Base-by-base conservation (phyloP, 148 eudicot genomes). In the Hydrangea macrophylla region DNA sequence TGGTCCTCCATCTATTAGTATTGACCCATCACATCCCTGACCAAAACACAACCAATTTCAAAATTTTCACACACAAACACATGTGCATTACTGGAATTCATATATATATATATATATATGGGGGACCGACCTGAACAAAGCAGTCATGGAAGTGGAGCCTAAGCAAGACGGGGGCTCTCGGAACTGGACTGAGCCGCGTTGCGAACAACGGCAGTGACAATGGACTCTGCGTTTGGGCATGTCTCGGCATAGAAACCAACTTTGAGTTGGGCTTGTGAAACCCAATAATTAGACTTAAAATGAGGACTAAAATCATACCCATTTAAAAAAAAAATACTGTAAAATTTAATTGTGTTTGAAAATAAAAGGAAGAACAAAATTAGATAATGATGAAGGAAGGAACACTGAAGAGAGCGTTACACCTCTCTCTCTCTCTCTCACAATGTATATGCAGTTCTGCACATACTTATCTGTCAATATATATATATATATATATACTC, bases 21-120 rank as follows among this genome's bases (percentile, higher is more conserved):
- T 86, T 40, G 92, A 86, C n/a, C 86, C 92, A 31, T 86, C 92
- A 65, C 92, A 86, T 9, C 92, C 92, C 88, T 86, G 73, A 28
- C 45, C 60, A 66, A 18, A 17, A 17, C 45, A 15, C 13, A 22
- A 6, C 35, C 12, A 37, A 20, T n/a, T n/a, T n/a, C 22, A n/a
- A 10, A 8, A 18, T 11, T 8, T 39, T 5, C 9, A 60, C 33
- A 17, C 9, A 33, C 31, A 18, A 48, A 61, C 24, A 22, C 23
- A 18, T 25, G 44, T 44, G n/a, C 1, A 42, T 25, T 2, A 0
- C 40, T 2, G 10, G 25, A 6, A 23, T 9, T 0, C 4, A 24
- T 7, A 54, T 31, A 54, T 45, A 36, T 27, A 54, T 30, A 60
- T 12, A 60, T 30, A 59, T 54, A 44, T 36, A 13, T 27, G n/a